Evolutionary conservation across 495 filamentous ascomycete species (phyloP).

Genomic region (Monascus purpureus): DNA sequence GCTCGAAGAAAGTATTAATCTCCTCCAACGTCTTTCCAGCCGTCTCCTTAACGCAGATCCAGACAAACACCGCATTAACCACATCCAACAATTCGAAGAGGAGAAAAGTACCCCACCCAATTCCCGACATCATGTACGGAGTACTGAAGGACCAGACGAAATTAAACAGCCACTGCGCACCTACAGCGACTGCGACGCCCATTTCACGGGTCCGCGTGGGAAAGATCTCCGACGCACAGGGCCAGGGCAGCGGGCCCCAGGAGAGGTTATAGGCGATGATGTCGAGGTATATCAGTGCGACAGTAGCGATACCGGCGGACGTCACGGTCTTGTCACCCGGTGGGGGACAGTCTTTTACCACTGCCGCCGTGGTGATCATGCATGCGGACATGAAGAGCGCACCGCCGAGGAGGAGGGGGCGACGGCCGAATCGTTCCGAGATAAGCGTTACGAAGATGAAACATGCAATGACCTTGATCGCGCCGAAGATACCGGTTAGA

Average conservation of each 20-base stretch:
- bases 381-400: slow-evolving; percentile 36
- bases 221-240: slow-evolving; percentile 32
- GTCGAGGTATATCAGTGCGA: slow-evolving; percentile 36
- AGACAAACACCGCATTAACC: slow-evolving; percentile 26
- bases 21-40: slow-evolving; percentile 63
- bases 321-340: slow-evolving; percentile 19
- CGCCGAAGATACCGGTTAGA: slow-evolving; percentile 37
- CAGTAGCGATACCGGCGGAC: slow-evolving; percentile 26
- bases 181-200: slow-evolving; percentile 31
- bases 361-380: slow-evolving; percentile 40
- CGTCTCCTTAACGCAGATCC: slow-evolving; percentile 43
- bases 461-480: slow-evolving; percentile 35
- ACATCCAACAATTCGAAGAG: slow-evolving; percentile 30
- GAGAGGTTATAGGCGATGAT: slow-evolving; percentile 32
- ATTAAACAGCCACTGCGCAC: slow-evolving; percentile 40
- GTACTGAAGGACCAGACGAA: slow-evolving; percentile 39
- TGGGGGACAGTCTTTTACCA: slow-evolving; percentile 37
- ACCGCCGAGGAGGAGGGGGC: slow-evolving; percentile 36
- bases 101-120: slow-evolving; percentile 37
- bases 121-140: slow-evolving; percentile 33
- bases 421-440: slow-evolving; percentile 43
- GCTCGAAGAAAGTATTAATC: slow-evolving; percentile 46
- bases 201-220: slow-evolving; percentile 34
- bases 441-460: slow-evolving; percentile 37
- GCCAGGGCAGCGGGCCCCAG: slow-evolving; percentile 26